These are phyloP conservation scores for Populus tremula DNA, from an alignment of 345 rosid species.

Conservation along the genomic window DNA sequence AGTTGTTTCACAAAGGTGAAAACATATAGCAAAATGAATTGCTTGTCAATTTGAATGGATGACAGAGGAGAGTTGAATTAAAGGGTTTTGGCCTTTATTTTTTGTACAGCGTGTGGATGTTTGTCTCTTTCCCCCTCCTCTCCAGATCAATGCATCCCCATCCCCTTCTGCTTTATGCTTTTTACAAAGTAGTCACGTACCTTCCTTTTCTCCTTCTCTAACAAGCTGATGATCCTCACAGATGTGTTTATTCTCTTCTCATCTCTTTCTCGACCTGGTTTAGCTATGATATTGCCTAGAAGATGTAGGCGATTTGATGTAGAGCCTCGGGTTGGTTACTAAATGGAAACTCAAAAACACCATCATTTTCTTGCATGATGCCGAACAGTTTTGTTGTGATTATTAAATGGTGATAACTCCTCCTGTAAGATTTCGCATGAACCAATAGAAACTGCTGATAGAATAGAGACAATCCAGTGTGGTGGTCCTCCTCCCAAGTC, in stretches of 20 bases:
- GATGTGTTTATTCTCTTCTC: no score
- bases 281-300: neutral
- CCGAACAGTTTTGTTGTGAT: neutral
- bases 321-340: neutral
- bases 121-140: constrained; percentile 14
- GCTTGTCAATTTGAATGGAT: constrained; percentile 17
- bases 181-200: constrained; percentile 22
- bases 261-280: neutral
- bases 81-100: constrained; percentile 11
- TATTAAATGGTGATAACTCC: neutral
- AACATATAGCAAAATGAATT: constrained; percentile 14
- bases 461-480: no score
- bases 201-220: neutral
- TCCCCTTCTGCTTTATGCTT: constrained; percentile 36
- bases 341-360: neutral
- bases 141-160: constrained; percentile 25
- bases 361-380: neutral
- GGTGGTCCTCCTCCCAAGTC: no score
- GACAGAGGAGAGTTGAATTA: constrained; percentile 8
- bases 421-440: no score
- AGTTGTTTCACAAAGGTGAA: constrained; percentile 23
- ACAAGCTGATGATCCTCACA: no score
- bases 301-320: neutral
- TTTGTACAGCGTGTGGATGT: constrained; percentile 19
- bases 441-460: no score